phyloP scores from a whole-genome alignment of 1,284 basidiomycete species.

The Papiliotrema terrestris region DNA sequence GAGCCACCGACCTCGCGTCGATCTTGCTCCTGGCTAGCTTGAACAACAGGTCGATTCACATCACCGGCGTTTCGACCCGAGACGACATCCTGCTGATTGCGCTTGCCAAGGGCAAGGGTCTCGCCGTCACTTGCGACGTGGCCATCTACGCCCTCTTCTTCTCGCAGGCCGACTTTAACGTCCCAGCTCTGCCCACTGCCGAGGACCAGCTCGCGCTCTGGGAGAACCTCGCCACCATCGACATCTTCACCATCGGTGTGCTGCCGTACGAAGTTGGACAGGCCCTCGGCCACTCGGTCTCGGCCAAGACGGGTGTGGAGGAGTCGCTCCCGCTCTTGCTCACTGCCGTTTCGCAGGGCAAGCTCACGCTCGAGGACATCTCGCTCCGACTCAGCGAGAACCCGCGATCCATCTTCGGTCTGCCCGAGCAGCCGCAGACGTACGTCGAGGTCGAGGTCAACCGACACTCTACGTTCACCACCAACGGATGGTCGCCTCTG shows the following conservation, averaged over 20 bases:
- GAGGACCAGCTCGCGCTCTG: slow-evolving; percentile 84
- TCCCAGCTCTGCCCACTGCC: slow-evolving; percentile 64
- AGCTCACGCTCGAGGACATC: slow-evolving; percentile 80
- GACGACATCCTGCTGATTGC: slow-evolving; percentile 90
- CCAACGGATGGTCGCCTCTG: slow-evolving; percentile 78
- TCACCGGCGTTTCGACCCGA: slow-evolving; percentile 84
- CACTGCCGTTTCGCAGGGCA: slow-evolving; percentile 76
- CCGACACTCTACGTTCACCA: slow-evolving; percentile 63
- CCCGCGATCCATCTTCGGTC: slow-evolving; percentile 84
- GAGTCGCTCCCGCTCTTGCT: slow-evolving; percentile 86
- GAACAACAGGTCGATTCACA: slow-evolving; percentile 83
- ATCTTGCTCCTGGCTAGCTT: slow-evolving; percentile 89
- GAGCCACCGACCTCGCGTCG: slow-evolving; percentile 87
- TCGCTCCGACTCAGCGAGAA: slow-evolving; percentile 80
- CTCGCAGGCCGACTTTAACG: slow-evolving; percentile 65
- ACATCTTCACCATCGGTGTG: slow-evolving; percentile 86
- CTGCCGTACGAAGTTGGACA: slow-evolving; percentile 74
- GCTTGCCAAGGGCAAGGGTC: slow-evolving; percentile 87
- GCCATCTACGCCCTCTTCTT: slow-evolving; percentile 92
- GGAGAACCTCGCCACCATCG: slow-evolving; percentile 79
- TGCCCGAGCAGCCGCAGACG: slow-evolving; percentile 80
- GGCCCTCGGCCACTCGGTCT: slow-evolving; percentile 64
- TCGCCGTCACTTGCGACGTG: slow-evolving; percentile 96
- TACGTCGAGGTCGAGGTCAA: slow-evolving; percentile 91
- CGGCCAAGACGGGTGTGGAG: slow-evolving; percentile 75